Conservation (phyloP, 2,329 filamentous ascomycete genomes). For the Paecilomyces sp. region DNA sequence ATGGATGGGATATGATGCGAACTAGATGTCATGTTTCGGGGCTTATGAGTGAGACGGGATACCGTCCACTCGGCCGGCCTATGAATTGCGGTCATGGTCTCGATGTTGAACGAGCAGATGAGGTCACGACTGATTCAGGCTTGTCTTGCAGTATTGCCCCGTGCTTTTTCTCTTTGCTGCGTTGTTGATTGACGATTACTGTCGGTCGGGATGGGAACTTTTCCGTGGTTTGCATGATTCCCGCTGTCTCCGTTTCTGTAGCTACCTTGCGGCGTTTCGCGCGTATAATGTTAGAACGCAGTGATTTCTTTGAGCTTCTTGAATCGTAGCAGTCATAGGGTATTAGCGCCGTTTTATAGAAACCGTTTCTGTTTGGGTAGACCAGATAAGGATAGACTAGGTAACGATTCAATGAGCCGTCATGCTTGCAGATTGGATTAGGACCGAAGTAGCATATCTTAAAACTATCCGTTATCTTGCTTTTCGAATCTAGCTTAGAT, state of each 20-base stretch:
- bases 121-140: neutral
- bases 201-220: neutral
- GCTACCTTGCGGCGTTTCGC: neutral
- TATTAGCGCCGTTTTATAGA: no score
- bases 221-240: neutral
- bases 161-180: neutral
- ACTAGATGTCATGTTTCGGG: neutral
- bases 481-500: no score
- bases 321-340: no score
- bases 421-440: no score
- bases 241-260: neutral
- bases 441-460: no score
- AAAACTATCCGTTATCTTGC: neutral
- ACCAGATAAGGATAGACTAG: no score
- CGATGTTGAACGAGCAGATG: neutral
- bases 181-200: neutral
- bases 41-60: neutral
- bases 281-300: neutral
- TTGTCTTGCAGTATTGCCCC: neutral
- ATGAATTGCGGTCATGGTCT: neutral
- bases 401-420: no score
- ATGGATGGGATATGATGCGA: neutral
- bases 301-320: neutral
- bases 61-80: neutral
- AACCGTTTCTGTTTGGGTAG: no score